These are phyloP conservation scores for Didymella exigua DNA, from an alignment of 2,329 filamentous ascomycete genomes.

Conservation along the genomic window DNA sequence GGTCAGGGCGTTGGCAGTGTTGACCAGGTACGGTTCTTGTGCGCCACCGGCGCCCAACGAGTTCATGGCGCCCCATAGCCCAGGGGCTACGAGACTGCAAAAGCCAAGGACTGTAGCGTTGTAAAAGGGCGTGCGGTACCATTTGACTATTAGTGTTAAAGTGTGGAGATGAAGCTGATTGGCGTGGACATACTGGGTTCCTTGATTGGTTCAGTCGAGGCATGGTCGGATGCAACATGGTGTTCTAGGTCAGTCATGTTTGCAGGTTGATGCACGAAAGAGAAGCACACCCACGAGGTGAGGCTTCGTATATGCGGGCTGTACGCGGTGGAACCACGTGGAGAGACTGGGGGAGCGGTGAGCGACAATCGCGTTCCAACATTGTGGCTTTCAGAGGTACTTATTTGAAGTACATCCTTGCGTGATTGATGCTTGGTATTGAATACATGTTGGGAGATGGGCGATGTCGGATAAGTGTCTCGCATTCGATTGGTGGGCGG, in stretches of 20 bases:
- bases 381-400: neutral
- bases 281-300: neutral
- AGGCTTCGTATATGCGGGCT: neutral
- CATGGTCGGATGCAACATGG: neutral
- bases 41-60: constrained; percentile 24
- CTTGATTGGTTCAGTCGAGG: neutral
- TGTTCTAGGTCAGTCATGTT: neutral
- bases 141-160: constrained; percentile 57
- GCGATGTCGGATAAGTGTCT: constrained; percentile 14
- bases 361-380: neutral
- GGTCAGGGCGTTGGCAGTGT: constrained; percentile 23
- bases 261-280: neutral
- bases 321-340: constrained; percentile 1
- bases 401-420: constrained; percentile 3
- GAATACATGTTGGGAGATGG: neutral
- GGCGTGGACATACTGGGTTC: neutral
- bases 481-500: constrained; percentile 10
- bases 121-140: constrained; percentile 73
- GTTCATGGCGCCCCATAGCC: constrained; percentile 27
- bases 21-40: constrained; percentile 21
- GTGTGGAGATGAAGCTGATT: neutral
- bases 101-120: constrained; percentile 72
- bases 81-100: constrained; percentile 66
- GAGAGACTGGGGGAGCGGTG: neutral
- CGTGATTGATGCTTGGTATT: constrained; percentile 11